Conservation (phyloP, 176 grass and related monocot genomes). For the Sorghum bicolor region Sorghum_bicolor_NCBIv3 NC_012870.2:55068001-55068500, state of each 20-base stretch:
- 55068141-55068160: background rate
- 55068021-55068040: conserved; percentile 99
- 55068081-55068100: conserved; percentile 90
- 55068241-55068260: conserved; percentile 1
- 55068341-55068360: conserved; percentile 75
- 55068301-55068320: conserved; percentile 89
- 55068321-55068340: conserved; percentile 93
- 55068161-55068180: conserved; percentile 1
- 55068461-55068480: too few species aligned
- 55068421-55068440: background rate
- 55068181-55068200: background rate
- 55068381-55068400: background rate
- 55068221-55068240: conserved; percentile 18
- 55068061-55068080: conserved; percentile 74
- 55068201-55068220: background rate
- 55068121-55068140: conserved; percentile 18
- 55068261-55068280: conserved; percentile 59
- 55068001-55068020: conserved; percentile 75
- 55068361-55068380: conserved; percentile 11
- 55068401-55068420: background rate
- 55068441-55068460: background rate
- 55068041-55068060: conserved; percentile 98
- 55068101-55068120: conserved; percentile 83
- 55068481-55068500: background rate
- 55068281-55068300: conserved; percentile 98